These are phyloP conservation scores for Stephania yunnanensis DNA, from an alignment of 164 flowering plant genomes.

Conservation along the genomic window DNA sequence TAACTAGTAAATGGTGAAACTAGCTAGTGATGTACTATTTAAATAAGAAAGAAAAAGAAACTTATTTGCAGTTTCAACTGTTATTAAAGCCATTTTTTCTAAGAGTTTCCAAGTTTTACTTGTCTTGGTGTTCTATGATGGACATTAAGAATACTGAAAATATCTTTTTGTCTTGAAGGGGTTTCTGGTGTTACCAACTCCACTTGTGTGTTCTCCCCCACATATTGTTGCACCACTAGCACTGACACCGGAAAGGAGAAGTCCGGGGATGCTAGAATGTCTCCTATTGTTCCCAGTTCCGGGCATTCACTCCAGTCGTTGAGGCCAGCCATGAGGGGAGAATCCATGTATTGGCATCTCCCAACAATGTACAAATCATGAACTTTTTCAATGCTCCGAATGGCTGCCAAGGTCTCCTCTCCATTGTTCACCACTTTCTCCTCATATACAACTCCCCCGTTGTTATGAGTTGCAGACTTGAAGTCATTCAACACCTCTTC, in stretches of 20 bases:
- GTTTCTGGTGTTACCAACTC: not conserved
- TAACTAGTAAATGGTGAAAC: not conserved
- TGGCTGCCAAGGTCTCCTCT: constrained; percentile 3
- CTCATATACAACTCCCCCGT: not conserved
- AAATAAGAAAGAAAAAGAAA: too few species aligned
- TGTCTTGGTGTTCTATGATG: not conserved
- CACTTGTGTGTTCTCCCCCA: not conserved
- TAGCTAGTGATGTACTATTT: not conserved
- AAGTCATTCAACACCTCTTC: not conserved
- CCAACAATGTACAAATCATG: constrained; percentile 9
- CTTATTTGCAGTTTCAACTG: not conserved
- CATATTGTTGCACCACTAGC: constrained; percentile 1
- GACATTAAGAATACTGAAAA: not conserved
- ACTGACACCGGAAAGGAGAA: not conserved
- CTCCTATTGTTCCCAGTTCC: not conserved
- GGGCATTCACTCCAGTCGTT: constrained; percentile 2
- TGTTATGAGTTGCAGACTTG: not conserved
- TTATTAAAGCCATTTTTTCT: not conserved
- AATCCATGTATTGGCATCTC: not conserved
- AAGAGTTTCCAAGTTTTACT: not conserved
- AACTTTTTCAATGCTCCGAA: not conserved
- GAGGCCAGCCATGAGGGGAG: not conserved
- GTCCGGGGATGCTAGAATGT: not conserved
- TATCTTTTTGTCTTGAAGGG: not conserved
- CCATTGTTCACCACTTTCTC: constrained; percentile 8